A percentile compares a stretch with the other conserved stretches of the same genome.
Evolutionary conservation across 768 basidiomycete genomes (phyloP).

Genomic region (Lenzites betulinus): DNA sequence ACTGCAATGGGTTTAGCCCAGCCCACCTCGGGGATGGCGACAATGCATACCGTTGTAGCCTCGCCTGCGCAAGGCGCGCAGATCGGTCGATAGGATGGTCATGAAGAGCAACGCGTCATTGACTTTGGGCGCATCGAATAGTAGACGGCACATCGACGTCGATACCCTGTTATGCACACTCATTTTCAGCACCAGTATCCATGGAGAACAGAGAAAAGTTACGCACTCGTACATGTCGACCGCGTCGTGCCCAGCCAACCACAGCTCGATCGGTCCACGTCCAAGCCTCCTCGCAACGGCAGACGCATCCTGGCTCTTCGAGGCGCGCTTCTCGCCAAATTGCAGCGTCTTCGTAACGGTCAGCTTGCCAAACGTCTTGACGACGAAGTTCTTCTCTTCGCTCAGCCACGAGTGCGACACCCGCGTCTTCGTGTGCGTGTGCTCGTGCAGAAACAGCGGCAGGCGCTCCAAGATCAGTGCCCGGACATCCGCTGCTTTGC

Average conservation of each 20-base stretch:
- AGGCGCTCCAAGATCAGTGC: constrained; percentile 77
- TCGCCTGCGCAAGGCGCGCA: constrained; percentile 75
- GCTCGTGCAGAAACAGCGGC: constrained; percentile 91
- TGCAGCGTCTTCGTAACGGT: constrained; percentile 61
- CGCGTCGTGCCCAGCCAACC: constrained; percentile 72
- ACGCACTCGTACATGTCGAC: constrained; percentile 94
- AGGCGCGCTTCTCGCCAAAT: constrained; percentile 49
- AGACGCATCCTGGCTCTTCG: constrained; percentile 67
- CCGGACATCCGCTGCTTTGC: constrained; percentile 53
- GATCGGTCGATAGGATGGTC: constrained; percentile 91
- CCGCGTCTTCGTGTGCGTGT: constrained; percentile 63
- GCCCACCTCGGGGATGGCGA: constrained; percentile 15
- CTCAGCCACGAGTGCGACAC: constrained; percentile 71
- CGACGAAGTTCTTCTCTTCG: constrained; percentile 63
- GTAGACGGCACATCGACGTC: constrained; percentile 73
- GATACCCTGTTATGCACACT: constrained; percentile 61
- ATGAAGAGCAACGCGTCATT: constrained; percentile 90
- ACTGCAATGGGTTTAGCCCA: constrained; percentile 50
- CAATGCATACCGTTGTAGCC: constrained; percentile 75
- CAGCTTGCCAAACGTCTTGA: constrained; percentile 67
- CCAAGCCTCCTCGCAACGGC: constrained; percentile 62
- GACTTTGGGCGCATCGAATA: constrained; percentile 77
- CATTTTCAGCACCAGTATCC: constrained; percentile 4
- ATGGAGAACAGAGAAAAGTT: background rate
- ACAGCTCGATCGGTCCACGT: constrained; percentile 69